phyloP scores from a whole-genome alignment of 139 green algal genomes.

The Chlamydomonas asymmetrica region DNA sequence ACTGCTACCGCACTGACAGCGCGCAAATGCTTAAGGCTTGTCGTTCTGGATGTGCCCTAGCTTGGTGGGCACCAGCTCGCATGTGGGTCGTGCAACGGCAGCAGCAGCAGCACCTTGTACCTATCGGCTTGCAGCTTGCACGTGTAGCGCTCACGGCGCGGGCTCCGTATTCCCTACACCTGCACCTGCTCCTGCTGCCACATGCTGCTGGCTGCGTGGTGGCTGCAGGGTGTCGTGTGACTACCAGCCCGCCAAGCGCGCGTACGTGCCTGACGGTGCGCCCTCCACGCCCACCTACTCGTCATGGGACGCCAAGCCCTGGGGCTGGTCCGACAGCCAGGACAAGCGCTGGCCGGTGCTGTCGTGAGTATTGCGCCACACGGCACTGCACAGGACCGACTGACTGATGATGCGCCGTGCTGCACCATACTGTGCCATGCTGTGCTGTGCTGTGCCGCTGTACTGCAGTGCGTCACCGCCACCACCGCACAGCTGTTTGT shows the following conservation, averaged over 20 bases:
- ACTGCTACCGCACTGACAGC: no score
- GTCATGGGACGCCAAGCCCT: no score
- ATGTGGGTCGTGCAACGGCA: neutral
- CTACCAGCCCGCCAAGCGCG: neutral
- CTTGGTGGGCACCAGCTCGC: neutral
- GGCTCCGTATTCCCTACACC: neutral
- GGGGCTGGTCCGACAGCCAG: slow-evolving; percentile 11
- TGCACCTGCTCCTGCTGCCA: neutral
- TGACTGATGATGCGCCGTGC: neutral
- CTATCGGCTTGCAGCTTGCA: neutral
- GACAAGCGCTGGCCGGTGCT: slow-evolving; percentile 11
- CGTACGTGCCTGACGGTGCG: neutral
- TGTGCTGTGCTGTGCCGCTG: neutral
- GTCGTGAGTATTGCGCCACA: no score
- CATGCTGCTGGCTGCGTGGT: no score
- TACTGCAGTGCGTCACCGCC: neutral
- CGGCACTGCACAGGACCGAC: no score
- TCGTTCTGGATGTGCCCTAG: no score
- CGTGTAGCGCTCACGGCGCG: neutral
- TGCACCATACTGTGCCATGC: neutral
- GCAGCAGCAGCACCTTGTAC: neutral
- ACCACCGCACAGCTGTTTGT: neutral
- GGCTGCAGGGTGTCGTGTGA: slow-evolving; percentile 17
- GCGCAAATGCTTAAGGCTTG: no score
- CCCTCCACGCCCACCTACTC: neutral